Evolutionary conservation across 2,329 filamentous ascomycete species (phyloP), one percentile per base, ranked within the genome.

Genomic region (Colletotrichum sidae): DNA sequence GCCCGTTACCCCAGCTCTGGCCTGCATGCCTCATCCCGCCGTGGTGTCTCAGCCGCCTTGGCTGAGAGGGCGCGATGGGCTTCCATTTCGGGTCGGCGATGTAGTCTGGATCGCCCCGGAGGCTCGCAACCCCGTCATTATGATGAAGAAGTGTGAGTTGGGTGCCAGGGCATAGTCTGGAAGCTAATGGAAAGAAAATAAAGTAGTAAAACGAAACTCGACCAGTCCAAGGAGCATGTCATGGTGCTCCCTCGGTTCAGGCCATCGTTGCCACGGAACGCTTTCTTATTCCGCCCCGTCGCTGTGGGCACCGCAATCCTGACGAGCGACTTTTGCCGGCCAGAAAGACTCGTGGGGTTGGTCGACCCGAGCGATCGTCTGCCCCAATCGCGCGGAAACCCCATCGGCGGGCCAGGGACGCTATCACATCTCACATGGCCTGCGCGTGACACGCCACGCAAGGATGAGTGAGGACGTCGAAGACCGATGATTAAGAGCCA

Each of bases 1-100:
- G 25, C 55, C 49, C 55, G 55, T 65, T 65, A 62, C 62, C 62
- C 62, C 58, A 65, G 58, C 47, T 52, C 62, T 56, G 58, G 41
- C 62, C 52, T 57, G 46, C 62, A 38, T 65, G 46, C 52, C 62
- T 56, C 35, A 17, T 38, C 34, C 46, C 49, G 49, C 41, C 58
- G 25, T 38, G 12, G 15, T 65, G 62, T 65, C 62, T 65, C 52
- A 65, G 52, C 44, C 33, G 33, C 13, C 37, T 62, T 44, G 47
- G 41, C 62, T 37, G 39, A 46, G 34, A 47, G 10, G 3, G 25
- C 3, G 11, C 13, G 5, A 17, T 39, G 33, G 7, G 17, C 17
- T 33, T 45, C n/a, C 46, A 17, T 49, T n/a, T 34, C 13, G 46
- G 46, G 17, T 49, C 46, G n/a, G 25, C 13, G 10, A 33, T 11